Percentiles rank a stretch among this genome's conserved stretches.
phyloP scores from a whole-genome alignment of 345 rosid genomes.

The Eucalyptus curtisii region DNA sequence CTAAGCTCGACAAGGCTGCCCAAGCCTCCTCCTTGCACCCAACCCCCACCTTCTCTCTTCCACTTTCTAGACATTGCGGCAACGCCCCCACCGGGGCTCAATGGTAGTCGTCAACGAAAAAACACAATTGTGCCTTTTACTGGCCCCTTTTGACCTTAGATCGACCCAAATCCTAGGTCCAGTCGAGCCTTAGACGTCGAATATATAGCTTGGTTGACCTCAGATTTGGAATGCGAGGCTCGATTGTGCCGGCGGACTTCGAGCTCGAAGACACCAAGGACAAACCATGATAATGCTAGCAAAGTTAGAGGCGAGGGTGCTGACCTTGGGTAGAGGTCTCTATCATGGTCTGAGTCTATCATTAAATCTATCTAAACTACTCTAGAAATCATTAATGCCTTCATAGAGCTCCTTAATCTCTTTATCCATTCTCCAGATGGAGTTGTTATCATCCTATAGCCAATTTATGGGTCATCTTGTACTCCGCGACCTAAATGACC shows the following conservation, averaged over 20 bases:
- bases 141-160: too few species aligned
- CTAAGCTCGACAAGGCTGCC: background rate
- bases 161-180: too few species aligned
- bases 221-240: too few species aligned
- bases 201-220: too few species aligned
- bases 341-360: accelerated
- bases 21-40: background rate
- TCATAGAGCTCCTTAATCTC: background rate
- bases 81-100: accelerated
- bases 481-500: background rate
- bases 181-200: accelerated
- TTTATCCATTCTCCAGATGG: background rate
- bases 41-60: too few species aligned
- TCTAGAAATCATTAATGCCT: accelerated
- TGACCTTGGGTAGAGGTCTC: too few species aligned
- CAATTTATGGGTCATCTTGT: background rate
- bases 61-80: too few species aligned
- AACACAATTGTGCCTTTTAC: too few species aligned
- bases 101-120: too few species aligned
- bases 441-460: background rate
- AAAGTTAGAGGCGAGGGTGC: accelerated
- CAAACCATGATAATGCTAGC: too few species aligned
- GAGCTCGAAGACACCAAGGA: accelerated
- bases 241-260: accelerated
- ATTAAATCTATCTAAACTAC: background rate